Conservation (phyloP, 352 stramenopile species). For the Pythium brassicae region DNA sequence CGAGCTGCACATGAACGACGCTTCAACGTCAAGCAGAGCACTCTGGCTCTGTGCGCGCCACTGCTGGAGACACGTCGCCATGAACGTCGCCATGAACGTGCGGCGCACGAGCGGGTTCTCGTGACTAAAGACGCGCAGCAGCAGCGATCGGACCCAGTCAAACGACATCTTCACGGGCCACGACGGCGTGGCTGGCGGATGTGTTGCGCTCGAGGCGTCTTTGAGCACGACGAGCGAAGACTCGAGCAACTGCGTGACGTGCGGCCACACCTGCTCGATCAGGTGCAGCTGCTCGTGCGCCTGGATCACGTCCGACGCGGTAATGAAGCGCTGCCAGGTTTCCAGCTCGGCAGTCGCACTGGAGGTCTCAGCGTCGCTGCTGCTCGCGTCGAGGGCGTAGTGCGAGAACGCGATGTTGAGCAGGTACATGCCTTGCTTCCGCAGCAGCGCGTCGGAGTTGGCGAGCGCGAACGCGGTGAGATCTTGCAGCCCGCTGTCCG, state of each 20-base stretch:
- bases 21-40: constrained; percentile 10
- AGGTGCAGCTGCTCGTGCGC: constrained; percentile 82
- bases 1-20: constrained; percentile 34
- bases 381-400: constrained; percentile 25
- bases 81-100: constrained; percentile 69
- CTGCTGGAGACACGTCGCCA: constrained; percentile 29
- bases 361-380: too few species aligned
- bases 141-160: constrained; percentile 67
- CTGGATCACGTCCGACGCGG: constrained; percentile 75
- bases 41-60: constrained; percentile 16
- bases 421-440: constrained; percentile 68
- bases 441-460: constrained; percentile 45
- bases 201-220: neutral
- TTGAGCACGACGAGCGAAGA: constrained; percentile 26
- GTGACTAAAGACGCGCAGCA: constrained; percentile 68
- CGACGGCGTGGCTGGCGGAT: neutral
- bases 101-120: constrained; percentile 76
- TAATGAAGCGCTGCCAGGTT: constrained; percentile 70
- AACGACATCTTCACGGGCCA: constrained; percentile 72
- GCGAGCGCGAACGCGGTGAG: constrained; percentile 51
- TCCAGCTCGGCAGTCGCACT: constrained; percentile 4
- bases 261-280: constrained; percentile 80
- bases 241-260: constrained; percentile 51
- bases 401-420: constrained; percentile 63
- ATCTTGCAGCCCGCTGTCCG: constrained; percentile 29